Evolutionary conservation across 441 rosid genomes (phyloP).

Genomic region (Biscutella laevigata): DNA sequence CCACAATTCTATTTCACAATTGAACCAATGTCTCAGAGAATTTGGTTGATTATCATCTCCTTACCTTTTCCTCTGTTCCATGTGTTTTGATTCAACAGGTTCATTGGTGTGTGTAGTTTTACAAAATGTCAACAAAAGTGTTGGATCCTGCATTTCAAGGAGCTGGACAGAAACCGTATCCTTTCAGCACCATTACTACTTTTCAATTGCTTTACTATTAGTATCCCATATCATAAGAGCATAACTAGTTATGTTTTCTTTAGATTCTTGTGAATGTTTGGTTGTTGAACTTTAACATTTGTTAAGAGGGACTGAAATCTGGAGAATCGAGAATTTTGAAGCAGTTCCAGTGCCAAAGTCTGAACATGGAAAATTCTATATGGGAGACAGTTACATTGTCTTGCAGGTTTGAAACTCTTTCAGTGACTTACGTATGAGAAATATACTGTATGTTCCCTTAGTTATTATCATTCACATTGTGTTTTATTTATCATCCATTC

Average conservation of each 20-base stretch:
- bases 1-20: background rate
- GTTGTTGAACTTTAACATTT: slow-evolving; percentile 45
- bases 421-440: background rate
- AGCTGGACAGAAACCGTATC: slow-evolving; percentile 91
- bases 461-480: background rate
- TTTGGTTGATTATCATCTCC: background rate
- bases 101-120: slow-evolving; percentile 11
- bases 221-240: background rate
- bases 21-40: background rate
- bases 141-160: slow-evolving; percentile 97
- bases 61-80: background rate
- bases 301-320: slow-evolving; percentile 88
- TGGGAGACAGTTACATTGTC: slow-evolving; percentile 86
- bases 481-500: slow-evolving; percentile 6
- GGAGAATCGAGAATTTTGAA: slow-evolving; percentile 95
- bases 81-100: slow-evolving; percentile 12
- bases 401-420: slow-evolving; percentile 50
- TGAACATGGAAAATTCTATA: slow-evolving; percentile 86
- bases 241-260: background rate
- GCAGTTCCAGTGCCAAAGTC: slow-evolving; percentile 80
- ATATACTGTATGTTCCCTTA: background rate
- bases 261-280: slow-evolving; percentile 7
- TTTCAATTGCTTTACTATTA: background rate
- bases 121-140: slow-evolving; percentile 61
- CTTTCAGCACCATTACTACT: slow-evolving; percentile 24